Conservation (phyloP, 208 protist genomes). For the Strigomonas oncopelti region DNA sequence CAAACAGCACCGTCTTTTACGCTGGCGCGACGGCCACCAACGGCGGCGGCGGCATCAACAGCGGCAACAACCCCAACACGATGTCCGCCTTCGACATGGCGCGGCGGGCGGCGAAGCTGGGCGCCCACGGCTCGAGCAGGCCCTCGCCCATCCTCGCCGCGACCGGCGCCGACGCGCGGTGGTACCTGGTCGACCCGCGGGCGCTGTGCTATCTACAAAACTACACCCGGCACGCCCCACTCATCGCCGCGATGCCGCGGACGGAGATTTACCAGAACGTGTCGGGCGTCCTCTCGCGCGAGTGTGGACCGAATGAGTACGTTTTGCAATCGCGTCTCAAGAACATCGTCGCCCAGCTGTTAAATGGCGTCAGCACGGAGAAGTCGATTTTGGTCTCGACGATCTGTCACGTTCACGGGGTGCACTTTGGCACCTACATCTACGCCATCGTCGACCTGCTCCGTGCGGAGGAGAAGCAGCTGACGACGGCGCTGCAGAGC, state of each 20-base stretch:
- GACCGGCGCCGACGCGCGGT: slow-evolving; percentile 41
- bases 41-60: neutral
- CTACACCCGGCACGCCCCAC: slow-evolving; percentile 25
- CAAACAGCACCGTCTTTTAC: slow-evolving; percentile 7
- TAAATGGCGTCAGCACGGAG: slow-evolving; percentile 28
- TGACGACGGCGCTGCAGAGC: slow-evolving; percentile 26
- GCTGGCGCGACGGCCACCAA: neutral
- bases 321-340: slow-evolving; percentile 42
- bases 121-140: slow-evolving; percentile 6
- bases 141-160: slow-evolving; percentile 21
- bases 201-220: slow-evolving; percentile 35
- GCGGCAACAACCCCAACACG: neutral
- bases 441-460: slow-evolving; percentile 43
- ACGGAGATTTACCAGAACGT: slow-evolving; percentile 31
- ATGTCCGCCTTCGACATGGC: neutral
- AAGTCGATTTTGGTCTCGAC: slow-evolving; percentile 38
- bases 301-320: slow-evolving; percentile 34
- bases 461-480: slow-evolving; percentile 33
- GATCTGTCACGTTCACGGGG: slow-evolving; percentile 40
- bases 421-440: slow-evolving; percentile 45
- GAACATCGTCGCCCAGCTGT: slow-evolving; percentile 36
- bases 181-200: slow-evolving; percentile 51
- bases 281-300: slow-evolving; percentile 27
- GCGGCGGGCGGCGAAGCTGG: slow-evolving; percentile 9
- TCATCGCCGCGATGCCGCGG: slow-evolving; percentile 29